Percentiles rank a stretch among this genome's conserved stretches.
phyloP scores from a whole-genome alignment of 148 eudicot genomes.

The Persicaria maculosa region DNA sequence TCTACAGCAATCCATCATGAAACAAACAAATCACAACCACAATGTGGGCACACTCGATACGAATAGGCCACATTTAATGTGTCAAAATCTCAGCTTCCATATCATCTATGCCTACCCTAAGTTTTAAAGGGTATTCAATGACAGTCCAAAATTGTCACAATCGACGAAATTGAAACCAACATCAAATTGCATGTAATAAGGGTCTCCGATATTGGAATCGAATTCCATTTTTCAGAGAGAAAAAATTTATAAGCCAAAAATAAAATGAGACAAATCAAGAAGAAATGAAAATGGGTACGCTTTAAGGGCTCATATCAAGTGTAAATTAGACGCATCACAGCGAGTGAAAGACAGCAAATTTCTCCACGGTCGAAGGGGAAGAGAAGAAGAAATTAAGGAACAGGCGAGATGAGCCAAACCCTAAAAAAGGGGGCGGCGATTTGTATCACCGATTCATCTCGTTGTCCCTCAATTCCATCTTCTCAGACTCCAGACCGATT shows the following conservation, averaged over 20 bases:
- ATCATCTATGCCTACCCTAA: no score
- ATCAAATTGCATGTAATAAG: no score
- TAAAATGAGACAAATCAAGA: neutral
- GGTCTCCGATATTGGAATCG: no score
- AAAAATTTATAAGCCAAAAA: neutral
- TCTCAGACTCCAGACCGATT: neutral
- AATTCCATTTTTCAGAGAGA: neutral
- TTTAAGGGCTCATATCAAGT: slow-evolving; percentile 6
- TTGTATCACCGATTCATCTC: neutral
- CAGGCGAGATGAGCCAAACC: slow-evolving; percentile 5
- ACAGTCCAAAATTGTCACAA: no score
- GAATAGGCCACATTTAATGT: no score
- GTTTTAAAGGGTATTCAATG: no score
- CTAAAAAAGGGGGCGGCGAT: slow-evolving; percentile 6
- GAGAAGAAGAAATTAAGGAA: neutral
- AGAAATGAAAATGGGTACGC: neutral
- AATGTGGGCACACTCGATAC: no score
- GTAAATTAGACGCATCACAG: slow-evolving; percentile 1
- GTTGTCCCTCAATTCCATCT: neutral
- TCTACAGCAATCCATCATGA: neutral
- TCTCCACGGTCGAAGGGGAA: neutral
- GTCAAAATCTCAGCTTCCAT: no score
- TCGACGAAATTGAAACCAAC: no score
- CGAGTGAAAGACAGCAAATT: neutral
- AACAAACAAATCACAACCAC: neutral